Percentiles rank a stretch among this genome's conserved stretches.
Conservation (phyloP, 202 grass and related monocot genomes). For the Musa balbisiana region DNA sequence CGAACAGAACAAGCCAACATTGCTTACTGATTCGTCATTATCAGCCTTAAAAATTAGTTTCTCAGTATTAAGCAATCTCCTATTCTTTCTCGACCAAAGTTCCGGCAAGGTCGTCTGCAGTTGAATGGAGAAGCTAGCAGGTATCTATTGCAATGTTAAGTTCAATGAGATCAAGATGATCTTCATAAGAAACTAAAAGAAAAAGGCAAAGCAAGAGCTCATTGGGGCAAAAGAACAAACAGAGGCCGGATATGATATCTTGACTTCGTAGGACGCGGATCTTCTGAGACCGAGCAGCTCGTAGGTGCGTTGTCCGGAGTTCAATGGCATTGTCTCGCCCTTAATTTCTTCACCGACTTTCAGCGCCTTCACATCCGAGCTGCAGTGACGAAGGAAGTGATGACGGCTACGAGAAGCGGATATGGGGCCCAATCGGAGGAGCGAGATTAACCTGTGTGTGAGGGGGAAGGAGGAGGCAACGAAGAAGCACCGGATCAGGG, state of each 20-base stretch:
- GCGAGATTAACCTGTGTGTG: not conserved
- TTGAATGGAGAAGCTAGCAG: conserved; percentile 67
- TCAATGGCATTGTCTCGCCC: conserved; percentile 50
- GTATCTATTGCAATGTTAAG: conserved; percentile 40
- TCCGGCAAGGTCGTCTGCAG: conserved; percentile 26
- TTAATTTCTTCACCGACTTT: conserved; percentile 49
- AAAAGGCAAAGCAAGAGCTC: not conserved
- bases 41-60: conserved; percentile 83
- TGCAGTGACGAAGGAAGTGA: conserved; percentile 16
- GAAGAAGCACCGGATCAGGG: not conserved
- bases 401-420: not conserved
- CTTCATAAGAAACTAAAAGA: not conserved
- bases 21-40: conserved; percentile 34
- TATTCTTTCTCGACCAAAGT: conserved; percentile 40
- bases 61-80: conserved; percentile 86
- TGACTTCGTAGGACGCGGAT: conserved; percentile 74
- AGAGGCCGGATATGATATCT: conserved; percentile 90
- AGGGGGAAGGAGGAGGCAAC: not conserved
- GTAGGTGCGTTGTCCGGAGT: conserved; percentile 42
- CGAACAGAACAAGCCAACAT: not conserved
- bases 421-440: not conserved
- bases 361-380: conserved; percentile 34
- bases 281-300: conserved; percentile 40
- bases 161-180: not conserved
- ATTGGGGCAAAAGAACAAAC: conserved; percentile 42